A percentile compares a stretch with the other conserved stretches of the same genome.
Conservation (phyloP, 2,329 filamentous ascomycete species). For the Clarireedia homoeocarpa region DNA sequence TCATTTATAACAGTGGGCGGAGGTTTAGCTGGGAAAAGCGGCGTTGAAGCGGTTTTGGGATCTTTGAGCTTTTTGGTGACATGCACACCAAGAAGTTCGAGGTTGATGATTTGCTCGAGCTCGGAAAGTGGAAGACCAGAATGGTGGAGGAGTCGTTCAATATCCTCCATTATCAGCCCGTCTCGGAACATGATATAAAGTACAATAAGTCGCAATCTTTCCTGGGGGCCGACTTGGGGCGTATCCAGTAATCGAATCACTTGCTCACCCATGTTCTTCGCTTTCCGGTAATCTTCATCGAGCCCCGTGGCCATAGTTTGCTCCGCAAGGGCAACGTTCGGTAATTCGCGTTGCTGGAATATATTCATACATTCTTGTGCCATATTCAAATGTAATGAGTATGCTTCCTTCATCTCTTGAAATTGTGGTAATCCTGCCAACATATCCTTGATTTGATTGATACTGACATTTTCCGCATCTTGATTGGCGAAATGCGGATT, state of each 20-base stretch:
- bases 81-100: conserved; percentile 74
- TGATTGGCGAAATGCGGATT: conserved; percentile 87
- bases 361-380: conserved; percentile 94
- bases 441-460: conserved; percentile 96
- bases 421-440: conserved; percentile 90
- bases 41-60: conserved; percentile 41
- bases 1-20: conserved; percentile 51
- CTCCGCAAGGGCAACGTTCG: conserved; percentile 81
- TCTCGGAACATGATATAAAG: conserved; percentile 82
- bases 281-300: conserved; percentile 86
- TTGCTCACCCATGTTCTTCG: conserved; percentile 81
- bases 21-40: conserved; percentile 65
- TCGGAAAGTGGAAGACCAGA: conserved; percentile 70
- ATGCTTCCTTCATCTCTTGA: conserved; percentile 89
- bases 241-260: conserved; percentile 86
- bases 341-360: conserved; percentile 77
- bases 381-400: conserved; percentile 92
- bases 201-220: conserved; percentile 77
- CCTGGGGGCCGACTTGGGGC: conserved; percentile 59
- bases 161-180: conserved; percentile 75
- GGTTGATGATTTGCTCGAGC: conserved; percentile 63
- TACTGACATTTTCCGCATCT: conserved; percentile 58
- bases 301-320: conserved; percentile 87
- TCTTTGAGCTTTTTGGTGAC: conserved; percentile 72
- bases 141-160: conserved; percentile 77